These are phyloP conservation scores for Pleurotus eryngii DNA, from an alignment of 768 basidiomycete genomes.

Conservation along the genomic window DNA sequence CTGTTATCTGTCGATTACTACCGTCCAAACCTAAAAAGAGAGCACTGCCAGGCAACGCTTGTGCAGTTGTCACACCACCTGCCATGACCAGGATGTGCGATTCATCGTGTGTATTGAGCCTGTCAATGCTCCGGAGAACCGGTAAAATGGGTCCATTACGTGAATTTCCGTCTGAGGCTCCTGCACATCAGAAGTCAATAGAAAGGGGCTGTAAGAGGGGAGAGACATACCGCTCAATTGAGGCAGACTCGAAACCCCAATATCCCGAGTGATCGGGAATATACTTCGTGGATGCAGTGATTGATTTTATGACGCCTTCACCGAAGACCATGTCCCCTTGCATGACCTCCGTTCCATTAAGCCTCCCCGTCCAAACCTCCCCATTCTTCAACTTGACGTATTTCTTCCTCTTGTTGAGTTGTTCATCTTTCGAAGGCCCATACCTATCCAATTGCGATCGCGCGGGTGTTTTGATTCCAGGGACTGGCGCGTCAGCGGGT, in stretches of 20 bases:
- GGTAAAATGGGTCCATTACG: constrained; percentile 46
- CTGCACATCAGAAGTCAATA: constrained; percentile 13
- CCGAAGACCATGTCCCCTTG: constrained; percentile 62
- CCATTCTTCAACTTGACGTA: constrained; percentile 54
- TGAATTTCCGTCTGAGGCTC: constrained; percentile 54
- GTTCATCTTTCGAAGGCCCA: constrained; percentile 5
- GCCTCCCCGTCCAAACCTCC: constrained; percentile 73
- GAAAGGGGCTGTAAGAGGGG: background rate
- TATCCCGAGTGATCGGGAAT: constrained; percentile 12
- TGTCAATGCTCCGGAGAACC: constrained; percentile 70
- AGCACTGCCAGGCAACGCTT: constrained; percentile 73
- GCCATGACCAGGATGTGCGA: constrained; percentile 55
- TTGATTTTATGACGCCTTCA: constrained; percentile 52
- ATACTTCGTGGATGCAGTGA: too few species aligned
- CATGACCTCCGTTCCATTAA: constrained; percentile 53
- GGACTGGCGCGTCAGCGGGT: background rate
- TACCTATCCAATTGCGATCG: constrained; percentile 21
- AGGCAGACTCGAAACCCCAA: constrained; percentile 33
- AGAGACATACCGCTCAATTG: constrained; percentile 22
- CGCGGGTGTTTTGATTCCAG: background rate
- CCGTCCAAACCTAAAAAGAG: background rate
- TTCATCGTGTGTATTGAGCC: constrained; percentile 71
- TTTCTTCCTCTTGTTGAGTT: background rate
- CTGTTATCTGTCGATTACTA: background rate
- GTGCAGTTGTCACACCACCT: constrained; percentile 72